These are phyloP conservation scores for Crucibulum laeve DNA, from an alignment of 768 basidiomycete genomes.

Conservation along the genomic window DNA sequence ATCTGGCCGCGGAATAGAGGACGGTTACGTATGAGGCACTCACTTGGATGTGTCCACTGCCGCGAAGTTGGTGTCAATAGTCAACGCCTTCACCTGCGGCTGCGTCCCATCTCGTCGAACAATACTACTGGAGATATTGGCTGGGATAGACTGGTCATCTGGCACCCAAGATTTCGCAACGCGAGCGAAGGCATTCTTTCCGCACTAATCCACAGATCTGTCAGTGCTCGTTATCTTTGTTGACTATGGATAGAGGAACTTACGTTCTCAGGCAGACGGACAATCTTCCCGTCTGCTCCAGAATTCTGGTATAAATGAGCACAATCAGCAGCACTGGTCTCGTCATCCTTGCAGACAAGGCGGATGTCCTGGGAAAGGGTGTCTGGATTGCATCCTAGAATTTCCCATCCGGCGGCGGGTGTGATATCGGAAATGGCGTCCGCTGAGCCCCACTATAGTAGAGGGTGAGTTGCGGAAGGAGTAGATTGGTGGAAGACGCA, in stretches of 20 bases:
- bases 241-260: conserved; percentile 10
- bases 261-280: conserved; percentile 49
- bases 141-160: conserved; percentile 38
- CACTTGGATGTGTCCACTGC: conserved; percentile 21
- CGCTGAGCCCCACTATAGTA: conserved; percentile 30
- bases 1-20: background rate
- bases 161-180: conserved; percentile 36
- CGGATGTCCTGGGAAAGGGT: conserved; percentile 40
- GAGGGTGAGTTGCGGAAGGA: background rate
- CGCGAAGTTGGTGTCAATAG: conserved; percentile 34
- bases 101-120: conserved; percentile 26
- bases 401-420: conserved; percentile 48
- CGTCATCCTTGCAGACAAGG: conserved; percentile 35
- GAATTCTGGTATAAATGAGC: conserved; percentile 30
- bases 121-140: conserved; percentile 18
- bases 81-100: conserved; percentile 33
- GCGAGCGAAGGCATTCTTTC: conserved; percentile 34
- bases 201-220: conserved; percentile 24
- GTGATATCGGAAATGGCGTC: conserved; percentile 39
- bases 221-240: background rate
- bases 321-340: conserved; percentile 24
- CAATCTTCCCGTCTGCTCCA: conserved; percentile 44
- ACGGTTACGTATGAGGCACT: background rate
- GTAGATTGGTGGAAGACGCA: conserved; percentile 6
- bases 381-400: conserved; percentile 39